Evolutionary conservation across 441 rosid species (phyloP).

Genomic region (Dalechampia spathulata): DNA sequence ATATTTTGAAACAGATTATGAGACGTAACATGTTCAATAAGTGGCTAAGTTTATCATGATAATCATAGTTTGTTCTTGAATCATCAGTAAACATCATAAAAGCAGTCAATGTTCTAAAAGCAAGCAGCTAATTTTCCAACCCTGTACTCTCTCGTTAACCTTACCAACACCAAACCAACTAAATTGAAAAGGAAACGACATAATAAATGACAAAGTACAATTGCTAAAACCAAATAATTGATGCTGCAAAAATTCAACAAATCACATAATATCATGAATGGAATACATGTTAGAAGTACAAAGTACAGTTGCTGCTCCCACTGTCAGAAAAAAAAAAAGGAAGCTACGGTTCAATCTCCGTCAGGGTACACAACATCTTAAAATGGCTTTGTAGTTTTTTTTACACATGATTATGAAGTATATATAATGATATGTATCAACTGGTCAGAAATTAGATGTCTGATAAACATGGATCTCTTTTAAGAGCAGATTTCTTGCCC

Average conservation of each 20-base stretch:
- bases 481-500: constrained; percentile 48
- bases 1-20: neutral
- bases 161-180: neutral
- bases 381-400: neutral
- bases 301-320: neutral
- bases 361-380: too few relatives aligned
- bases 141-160: neutral
- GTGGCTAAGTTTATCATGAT: neutral
- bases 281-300: neutral
- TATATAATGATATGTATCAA: too few relatives aligned
- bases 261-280: neutral
- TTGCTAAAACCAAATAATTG: neutral
- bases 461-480: constrained; percentile 39
- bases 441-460: constrained; percentile 24
- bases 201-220: neutral
- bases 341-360: neutral
- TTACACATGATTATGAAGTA: neutral
- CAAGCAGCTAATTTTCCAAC: neutral
- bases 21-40: neutral
- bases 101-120: neutral
- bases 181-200: neutral
- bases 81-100: neutral
- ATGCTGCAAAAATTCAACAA: neutral
- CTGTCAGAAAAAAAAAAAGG: neutral
- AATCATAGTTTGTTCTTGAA: neutral